These are phyloP conservation scores for Skeletonema marinoi DNA, from an alignment of 108 stramenopile genomes.

Conservation along the genomic window DNA sequence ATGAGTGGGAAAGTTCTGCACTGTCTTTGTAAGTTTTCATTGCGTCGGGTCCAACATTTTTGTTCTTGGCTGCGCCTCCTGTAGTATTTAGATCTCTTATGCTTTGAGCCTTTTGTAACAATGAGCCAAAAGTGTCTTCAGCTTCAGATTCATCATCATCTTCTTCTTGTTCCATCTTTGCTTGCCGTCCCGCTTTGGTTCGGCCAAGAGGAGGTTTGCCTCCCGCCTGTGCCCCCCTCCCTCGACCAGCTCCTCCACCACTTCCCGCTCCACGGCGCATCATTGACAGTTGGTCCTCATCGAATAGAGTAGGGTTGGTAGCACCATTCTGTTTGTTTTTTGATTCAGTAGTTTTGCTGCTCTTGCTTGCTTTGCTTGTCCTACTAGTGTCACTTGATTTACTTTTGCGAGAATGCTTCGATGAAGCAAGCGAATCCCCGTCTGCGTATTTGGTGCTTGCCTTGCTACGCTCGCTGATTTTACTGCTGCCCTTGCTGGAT, in stretches of 20 bases:
- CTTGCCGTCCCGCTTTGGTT: neutral
- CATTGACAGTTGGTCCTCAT: slow-evolving; percentile 25
- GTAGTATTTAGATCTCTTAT: neutral
- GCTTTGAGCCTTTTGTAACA: neutral
- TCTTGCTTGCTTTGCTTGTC: neutral
- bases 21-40: neutral
- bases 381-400: neutral
- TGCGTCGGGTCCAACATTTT: neutral
- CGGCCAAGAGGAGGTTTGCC: neutral
- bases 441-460: neutral
- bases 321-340: neutral
- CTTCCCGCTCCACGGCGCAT: slow-evolving; percentile 10
- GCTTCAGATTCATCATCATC: slow-evolving; percentile 7
- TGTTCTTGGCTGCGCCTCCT: neutral
- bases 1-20: slow-evolving; percentile 6
- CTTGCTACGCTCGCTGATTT: neutral
- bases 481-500: neutral
- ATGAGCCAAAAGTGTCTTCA: neutral
- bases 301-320: slow-evolving; percentile 5
- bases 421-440: neutral
- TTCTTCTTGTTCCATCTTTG: neutral
- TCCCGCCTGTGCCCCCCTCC: neutral
- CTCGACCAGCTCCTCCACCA: neutral
- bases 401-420: neutral
- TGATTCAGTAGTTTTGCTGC: neutral